A percentile compares a stretch with the other conserved stretches of the same genome.
Conservation (phyloP, 306 rosid genomes). For the Rosa multiflora region DNA sequence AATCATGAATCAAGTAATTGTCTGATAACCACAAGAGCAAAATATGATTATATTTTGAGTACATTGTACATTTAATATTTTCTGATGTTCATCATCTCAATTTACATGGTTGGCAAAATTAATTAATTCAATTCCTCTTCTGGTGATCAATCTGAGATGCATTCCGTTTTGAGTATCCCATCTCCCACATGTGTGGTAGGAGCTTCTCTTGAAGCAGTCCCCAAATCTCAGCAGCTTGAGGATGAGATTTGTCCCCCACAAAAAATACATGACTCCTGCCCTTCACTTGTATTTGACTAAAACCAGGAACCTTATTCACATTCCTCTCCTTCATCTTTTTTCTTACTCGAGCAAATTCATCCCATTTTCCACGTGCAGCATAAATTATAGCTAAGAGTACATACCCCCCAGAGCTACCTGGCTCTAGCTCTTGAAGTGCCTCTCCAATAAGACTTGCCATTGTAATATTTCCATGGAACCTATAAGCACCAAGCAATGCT, state of each 20-base stretch:
- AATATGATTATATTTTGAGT: not conserved
- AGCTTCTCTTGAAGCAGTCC: constrained; percentile 40
- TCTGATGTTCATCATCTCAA: not conserved
- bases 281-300: constrained; percentile 42
- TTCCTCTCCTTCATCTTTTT: constrained; percentile 46
- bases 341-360: constrained; percentile 49
- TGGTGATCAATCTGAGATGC: not conserved
- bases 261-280: constrained; percentile 40
- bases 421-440: constrained; percentile 38
- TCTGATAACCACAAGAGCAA: not conserved
- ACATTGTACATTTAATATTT: not conserved
- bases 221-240: constrained; percentile 38
- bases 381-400: constrained; percentile 41
- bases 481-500: constrained; percentile 50
- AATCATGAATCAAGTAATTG: not conserved
- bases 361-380: constrained; percentile 45
- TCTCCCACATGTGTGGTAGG: constrained; percentile 44
- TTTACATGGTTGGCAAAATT: not conserved
- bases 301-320: constrained; percentile 47
- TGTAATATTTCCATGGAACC: constrained; percentile 33
- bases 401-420: constrained; percentile 37
- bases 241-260: constrained; percentile 44
- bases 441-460: constrained; percentile 31
- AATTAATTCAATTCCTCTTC: not conserved
- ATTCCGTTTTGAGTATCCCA: constrained; percentile 13